These are phyloP conservation scores for Lepidopterella palustris DNA, from an alignment of 495 filamentous ascomycete genomes.

Conservation along the genomic window DNA sequence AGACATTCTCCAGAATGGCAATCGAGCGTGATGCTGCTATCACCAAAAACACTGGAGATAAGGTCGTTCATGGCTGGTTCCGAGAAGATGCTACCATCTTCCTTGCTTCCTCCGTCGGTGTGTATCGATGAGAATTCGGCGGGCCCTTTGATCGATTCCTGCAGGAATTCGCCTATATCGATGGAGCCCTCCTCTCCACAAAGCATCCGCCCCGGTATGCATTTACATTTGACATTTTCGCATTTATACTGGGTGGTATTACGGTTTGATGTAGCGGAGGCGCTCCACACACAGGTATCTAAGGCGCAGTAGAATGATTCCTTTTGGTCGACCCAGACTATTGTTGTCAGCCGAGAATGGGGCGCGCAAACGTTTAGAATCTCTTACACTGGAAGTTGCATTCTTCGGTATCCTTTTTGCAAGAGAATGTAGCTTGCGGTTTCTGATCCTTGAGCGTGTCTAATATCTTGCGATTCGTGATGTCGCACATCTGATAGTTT, in stretches of 20 bases:
- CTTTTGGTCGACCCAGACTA: constrained; percentile 86
- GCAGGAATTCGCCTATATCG: constrained; percentile 84
- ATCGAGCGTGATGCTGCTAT: constrained; percentile 73
- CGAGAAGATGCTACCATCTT: constrained; percentile 70
- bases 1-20: constrained; percentile 89
- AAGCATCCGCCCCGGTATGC: constrained; percentile 84
- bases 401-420: constrained; percentile 60
- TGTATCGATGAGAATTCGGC: constrained; percentile 72
- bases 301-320: constrained; percentile 97
- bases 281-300: constrained; percentile 67
- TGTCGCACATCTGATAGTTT: constrained; percentile 96
- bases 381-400: constrained; percentile 92
- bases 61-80: constrained; percentile 87
- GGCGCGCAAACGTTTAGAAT: background rate
- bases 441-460: constrained; percentile 74
- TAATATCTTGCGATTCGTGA: constrained; percentile 89
- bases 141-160: constrained; percentile 72
- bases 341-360: constrained; percentile 37
- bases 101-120: constrained; percentile 49
- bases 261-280: constrained; percentile 57
- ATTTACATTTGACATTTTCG: constrained; percentile 75
- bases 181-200: constrained; percentile 88
- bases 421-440: constrained; percentile 91
- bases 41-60: constrained; percentile 82
- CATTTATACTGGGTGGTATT: constrained; percentile 84